These are phyloP conservation scores for Ramaria rubella DNA, from an alignment of 768 basidiomycete genomes.

Conservation along the genomic window DNA sequence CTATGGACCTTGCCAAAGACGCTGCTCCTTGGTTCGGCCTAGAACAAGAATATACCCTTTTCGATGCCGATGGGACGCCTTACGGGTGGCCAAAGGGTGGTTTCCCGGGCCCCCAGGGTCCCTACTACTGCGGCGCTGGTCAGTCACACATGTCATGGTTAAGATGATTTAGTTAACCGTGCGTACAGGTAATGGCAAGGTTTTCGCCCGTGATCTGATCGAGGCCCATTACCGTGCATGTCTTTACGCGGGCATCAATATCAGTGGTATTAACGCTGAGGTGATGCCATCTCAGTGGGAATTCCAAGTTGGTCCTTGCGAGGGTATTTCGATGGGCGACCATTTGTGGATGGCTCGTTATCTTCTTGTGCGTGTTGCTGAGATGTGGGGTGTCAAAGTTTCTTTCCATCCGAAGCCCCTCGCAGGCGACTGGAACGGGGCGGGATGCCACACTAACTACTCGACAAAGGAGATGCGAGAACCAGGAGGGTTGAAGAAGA, in stretches of 20 bases:
- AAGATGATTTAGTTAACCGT: not conserved
- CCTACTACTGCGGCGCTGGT: conserved; percentile 99
- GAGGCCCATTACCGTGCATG: conserved; percentile 99
- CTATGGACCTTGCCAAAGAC: conserved; percentile 88
- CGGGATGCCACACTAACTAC: conserved; percentile 98
- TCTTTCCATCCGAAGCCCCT: conserved; percentile 99
- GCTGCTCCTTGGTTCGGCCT: conserved; percentile 91
- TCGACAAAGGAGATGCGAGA: conserved; percentile 93
- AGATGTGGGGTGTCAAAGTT: conserved; percentile 96
- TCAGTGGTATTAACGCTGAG: conserved; percentile 99
- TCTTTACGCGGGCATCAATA: conserved; percentile 91
- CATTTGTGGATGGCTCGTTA: conserved; percentile 99
- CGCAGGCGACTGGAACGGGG: conserved; percentile 97
- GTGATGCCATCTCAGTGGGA: conserved; percentile 99
- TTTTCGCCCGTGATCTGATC: conserved; percentile 96
- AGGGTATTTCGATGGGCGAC: conserved; percentile 97
- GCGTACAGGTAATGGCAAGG: conserved; percentile 80
- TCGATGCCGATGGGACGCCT: conserved; percentile 85
- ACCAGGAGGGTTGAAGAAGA: conserved; percentile 85
- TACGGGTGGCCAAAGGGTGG: conserved; percentile 98
- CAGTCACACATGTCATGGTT: conserved; percentile 22
- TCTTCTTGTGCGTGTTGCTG: conserved; percentile 91
- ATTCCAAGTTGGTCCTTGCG: conserved; percentile 99
- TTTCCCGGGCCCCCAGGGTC: conserved; percentile 99
- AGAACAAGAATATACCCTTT: conserved; percentile 98